Evolutionary conservation across 306 rosid species (phyloP), one percentile per base, ranked within the genome.

Genomic region (Acacia melanoxylon): DNA sequence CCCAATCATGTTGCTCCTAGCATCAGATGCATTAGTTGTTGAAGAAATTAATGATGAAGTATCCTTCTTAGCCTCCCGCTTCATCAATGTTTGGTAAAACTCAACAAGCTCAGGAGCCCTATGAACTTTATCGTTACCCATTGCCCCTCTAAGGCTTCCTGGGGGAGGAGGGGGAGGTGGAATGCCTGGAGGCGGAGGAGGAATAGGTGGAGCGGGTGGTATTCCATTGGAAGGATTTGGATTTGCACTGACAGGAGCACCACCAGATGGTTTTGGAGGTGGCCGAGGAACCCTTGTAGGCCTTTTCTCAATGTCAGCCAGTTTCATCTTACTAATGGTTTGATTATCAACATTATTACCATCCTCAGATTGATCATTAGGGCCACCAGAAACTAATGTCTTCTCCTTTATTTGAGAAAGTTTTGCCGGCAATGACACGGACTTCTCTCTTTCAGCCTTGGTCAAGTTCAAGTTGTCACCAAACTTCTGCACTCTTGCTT

Each of bases 51-150:
- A 76, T 5, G 92, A 82, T 13, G 97, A 75, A 62, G 97, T 87
- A 70, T 96, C 97, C 91, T 90, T 96, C 92, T 92, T 96, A 29
- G 98, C 97, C 79, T 93, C 99, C 70, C 98, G 90, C 81, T 93
- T 96, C 99, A 96, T 93, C 88, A 93, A 84, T 77, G 99, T 31
- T 87, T 96, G 99, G 84, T 96, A 96, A 63, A 96, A 96, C 82
- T 96, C 99, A 81, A 96, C 98, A 19, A 90, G 86, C 77, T 92
- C 89, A 33, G 98, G 98, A 72, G 97, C 97, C 58, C 95, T 86
- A 78, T 94, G 95, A 83, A 94, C 95, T 88, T 94, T 92, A 86
- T 92, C 98, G 37, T 90, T 91, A 22, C 85, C 88, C 59, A 83
- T 79, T 82, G 86, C 79, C 22, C 97, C 97, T 83, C 85, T 93